These are phyloP conservation scores for Plasmodium gaboni DNA, from an alignment of 169 alveolate species.

Conservation along the genomic window DNA sequence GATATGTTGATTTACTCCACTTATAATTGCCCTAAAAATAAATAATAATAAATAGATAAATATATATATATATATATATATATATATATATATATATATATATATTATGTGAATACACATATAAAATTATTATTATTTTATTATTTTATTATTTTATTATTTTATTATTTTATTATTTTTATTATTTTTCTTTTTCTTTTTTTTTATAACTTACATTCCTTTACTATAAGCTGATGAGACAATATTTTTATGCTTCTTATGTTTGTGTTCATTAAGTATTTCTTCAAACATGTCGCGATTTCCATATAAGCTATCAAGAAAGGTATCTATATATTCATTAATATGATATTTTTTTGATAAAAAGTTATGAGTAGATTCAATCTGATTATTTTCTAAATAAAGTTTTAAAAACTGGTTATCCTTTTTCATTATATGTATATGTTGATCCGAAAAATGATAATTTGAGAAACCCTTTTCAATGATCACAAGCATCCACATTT, in stretches of 20 bases:
- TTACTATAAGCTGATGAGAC: conserved; percentile 56
- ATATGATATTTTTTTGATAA: conserved; percentile 52
- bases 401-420: conserved; percentile 35
- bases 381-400: conserved; percentile 32
- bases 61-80: neutral
- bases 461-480: conserved; percentile 67
- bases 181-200: no score
- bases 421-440: conserved; percentile 44
- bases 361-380: conserved; percentile 22
- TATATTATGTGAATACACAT: neutral
- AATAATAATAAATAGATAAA: neutral
- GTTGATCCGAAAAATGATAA: conserved; percentile 13
- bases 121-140: no score
- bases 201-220: conserved; percentile 28
- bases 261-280: conserved; percentile 14
- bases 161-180: no score
- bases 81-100: neutral
- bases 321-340: conserved; percentile 55
- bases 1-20: conserved; percentile 46
- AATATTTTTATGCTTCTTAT: conserved; percentile 28
- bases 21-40: conserved; percentile 56
- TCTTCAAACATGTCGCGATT: conserved; percentile 36
- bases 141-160: no score
- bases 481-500: conserved; percentile 64
- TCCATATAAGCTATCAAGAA: conserved; percentile 36